Evolutionary conservation across 768 basidiomycete genomes (phyloP), one percentile per base, ranked within the genome.

Genomic region (Suillus americanus): DNA sequence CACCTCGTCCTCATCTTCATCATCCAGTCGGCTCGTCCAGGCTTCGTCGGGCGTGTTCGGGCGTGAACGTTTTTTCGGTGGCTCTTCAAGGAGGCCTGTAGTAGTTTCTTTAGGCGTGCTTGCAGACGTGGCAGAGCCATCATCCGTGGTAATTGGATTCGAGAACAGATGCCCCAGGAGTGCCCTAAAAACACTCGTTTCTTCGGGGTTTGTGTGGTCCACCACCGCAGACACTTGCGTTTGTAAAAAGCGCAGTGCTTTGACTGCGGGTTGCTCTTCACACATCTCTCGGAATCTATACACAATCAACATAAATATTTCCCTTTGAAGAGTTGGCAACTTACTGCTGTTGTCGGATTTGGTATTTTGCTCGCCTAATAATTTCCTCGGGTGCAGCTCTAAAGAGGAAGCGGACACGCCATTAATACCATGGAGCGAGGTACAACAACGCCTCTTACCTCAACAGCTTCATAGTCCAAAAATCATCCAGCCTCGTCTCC

Each of bases 261-360:
- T 84, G 28, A 90, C 81, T 1, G 75, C 65, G 2, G 86, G 74
- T 18, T 75, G 79, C 53, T 86, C 85, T 73, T 87, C 86, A 70
- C 90, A 91, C 83, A 92, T 87, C 71, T 94, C 92, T n/a, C 88
- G 85, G 77, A 93, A 94, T 69, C 92, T 94, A 68, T 35, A 12
- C 38, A 37, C 23, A 18, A 18, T 50, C 5, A 45, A 28, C 12
- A 48, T n/a, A 38, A 23, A 14, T 35, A 5, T 43, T 51, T 48
- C 12, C 7, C 12, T 20, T 20, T 23, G 25, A 20, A 38, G 7
- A 63, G 14, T 1, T 20, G 30, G 40, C 12, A 18, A 79, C 87
- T 62, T 69, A 91, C 92, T 89, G 88, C 71, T 94, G 92, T 65
- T 84, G 82, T 46, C 92, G 86, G 65, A 93, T 82, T 35, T 81